These are phyloP conservation scores for Asclepias syriaca DNA, from an alignment of 257 asterid genomes.

Conservation along the genomic window DNA sequence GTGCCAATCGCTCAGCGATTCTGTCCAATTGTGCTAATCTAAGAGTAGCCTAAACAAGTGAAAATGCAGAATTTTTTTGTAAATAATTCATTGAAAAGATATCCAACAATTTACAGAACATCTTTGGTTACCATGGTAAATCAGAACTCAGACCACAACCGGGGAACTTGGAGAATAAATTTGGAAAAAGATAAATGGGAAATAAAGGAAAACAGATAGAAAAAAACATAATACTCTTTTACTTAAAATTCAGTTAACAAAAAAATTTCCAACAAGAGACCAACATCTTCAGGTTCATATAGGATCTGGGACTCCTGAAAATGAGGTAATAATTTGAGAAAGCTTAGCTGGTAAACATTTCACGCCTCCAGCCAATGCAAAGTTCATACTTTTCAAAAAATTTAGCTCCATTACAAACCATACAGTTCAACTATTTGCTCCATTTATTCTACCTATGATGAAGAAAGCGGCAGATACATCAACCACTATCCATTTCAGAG, in stretches of 20 bases:
- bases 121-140: conserved; percentile 7
- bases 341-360: not conserved
- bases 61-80: conserved; percentile 29
- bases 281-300: not conserved
- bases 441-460: not conserved
- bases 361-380: not conserved
- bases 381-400: not conserved
- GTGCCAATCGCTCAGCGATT: conserved; percentile 84
- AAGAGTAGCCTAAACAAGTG: conserved; percentile 75
- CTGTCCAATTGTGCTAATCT: conserved; percentile 83
- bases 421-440: not conserved
- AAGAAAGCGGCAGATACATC: not conserved
- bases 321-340: not conserved
- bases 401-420: not conserved
- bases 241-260: not conserved
- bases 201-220: not conserved
- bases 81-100: conserved; percentile 21
- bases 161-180: not conserved
- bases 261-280: not conserved
- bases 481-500: not conserved
- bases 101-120: conserved; percentile 18
- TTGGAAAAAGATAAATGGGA: not conserved
- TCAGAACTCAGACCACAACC: not conserved
- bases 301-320: not conserved
- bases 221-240: not conserved